Evolutionary conservation across 2,329 filamentous ascomycete species (phyloP), one percentile per base, ranked within the genome.

Genomic region (Talaromyces sp.): DNA sequence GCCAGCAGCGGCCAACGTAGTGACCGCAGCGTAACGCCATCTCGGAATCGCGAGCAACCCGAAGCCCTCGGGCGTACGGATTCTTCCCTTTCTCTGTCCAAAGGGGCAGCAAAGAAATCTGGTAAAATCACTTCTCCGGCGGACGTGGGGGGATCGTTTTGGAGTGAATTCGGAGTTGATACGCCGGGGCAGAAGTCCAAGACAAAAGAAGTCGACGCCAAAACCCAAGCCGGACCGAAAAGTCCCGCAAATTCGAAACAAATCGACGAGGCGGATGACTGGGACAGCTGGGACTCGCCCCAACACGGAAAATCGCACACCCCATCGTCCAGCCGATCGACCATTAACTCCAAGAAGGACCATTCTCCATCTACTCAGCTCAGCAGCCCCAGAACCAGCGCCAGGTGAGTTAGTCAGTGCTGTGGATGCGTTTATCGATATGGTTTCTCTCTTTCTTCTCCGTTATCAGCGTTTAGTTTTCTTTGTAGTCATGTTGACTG

Each of bases 231-330:
- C 61, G 72, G 68, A 55, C 69, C 69, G 69, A 78, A 73, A 67
- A 73, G 71, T 64, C 71, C 65, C 65, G 71, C 65, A 63, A 68
- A 66, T 66, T 68, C 66, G 66, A 71, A 67, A 68, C 69, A 72
- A 69, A 70, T 78, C 64, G 80, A 81, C 38, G 75, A 76, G 53
- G 78, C 80, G 64, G 82, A 82, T 60, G 74, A 73, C 58, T 85
- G 82, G 82, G 82, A 82, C 69, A 77, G 73, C 60, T 85, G 83
- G 83, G 82, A 84, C 62, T 80, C 81, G 3, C 80, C 82, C 19
- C 68, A 73, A 58, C 69, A 69, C 21, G 35, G 35, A 10, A 71
- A 71, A 66, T 71, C 66, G 63, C 72, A 78, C 62, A 78, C 77
- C 38, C 72, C 76, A 50, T 77, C 75, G 27, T 76, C 76, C 62